Evolutionary conservation across 192 early-diverging fungal genomes (phyloP).

Genomic region (Coemansia sp.): DNA sequence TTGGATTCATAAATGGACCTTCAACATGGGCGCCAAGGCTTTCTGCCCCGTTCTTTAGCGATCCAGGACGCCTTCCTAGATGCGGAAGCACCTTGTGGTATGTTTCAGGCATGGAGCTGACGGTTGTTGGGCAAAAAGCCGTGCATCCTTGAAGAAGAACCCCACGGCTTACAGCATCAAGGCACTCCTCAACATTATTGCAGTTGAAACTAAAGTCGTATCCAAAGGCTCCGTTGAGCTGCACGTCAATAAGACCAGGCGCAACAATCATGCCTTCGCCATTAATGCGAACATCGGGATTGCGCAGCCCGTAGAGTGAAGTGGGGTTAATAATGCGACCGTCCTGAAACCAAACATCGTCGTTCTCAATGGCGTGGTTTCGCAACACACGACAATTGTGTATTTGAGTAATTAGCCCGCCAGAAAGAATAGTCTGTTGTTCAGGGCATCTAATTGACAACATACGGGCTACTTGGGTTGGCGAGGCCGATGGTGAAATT

Average conservation of each 20-base stretch:
- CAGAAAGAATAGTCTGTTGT: conserved; percentile 15
- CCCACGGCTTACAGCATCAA: conserved; percentile 65
- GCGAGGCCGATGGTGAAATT: conserved; percentile 11
- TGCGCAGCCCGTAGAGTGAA: conserved; percentile 61
- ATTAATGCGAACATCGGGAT: conserved; percentile 64
- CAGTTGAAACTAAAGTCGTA: conserved; percentile 64
- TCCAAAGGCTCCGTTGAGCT: conserved; percentile 79
- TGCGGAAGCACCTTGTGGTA: conserved; percentile 59
- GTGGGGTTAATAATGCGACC: conserved; percentile 73
- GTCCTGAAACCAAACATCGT: conserved; percentile 70
- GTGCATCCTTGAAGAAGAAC: conserved; percentile 72
- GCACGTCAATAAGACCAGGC: conserved; percentile 71
- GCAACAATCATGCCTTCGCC: conserved; percentile 64
- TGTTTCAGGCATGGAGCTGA: conserved; percentile 63
- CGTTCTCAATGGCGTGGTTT: conserved; percentile 62
- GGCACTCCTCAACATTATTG: conserved; percentile 56
- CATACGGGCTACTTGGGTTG: background rate
- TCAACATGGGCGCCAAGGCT: conserved; percentile 61
- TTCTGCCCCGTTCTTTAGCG: conserved; percentile 60
- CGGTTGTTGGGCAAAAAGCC: conserved; percentile 71
- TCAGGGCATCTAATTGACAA: conserved; percentile 7
- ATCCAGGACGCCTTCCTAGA: conserved; percentile 61
- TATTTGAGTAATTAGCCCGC: conserved; percentile 60
- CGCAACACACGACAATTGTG: conserved; percentile 68
- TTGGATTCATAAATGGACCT: conserved; percentile 61